Evolutionary conservation across 495 filamentous ascomycete genomes (phyloP), one percentile per base, ranked within the genome.

Genomic region (Penicillium lagena): DNA sequence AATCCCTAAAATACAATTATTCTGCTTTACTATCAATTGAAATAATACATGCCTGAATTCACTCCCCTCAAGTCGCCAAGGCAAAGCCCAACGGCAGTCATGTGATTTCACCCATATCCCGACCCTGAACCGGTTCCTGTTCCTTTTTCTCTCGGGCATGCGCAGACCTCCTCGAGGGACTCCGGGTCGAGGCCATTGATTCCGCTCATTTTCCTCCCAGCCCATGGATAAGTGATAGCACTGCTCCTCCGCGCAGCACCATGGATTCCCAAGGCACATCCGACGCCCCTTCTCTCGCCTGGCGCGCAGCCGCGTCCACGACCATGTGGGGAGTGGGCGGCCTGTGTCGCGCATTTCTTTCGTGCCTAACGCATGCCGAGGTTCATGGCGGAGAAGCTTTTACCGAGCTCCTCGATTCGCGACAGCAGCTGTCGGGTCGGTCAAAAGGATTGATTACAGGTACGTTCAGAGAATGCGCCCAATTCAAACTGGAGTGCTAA

Each of bases 401-500:
- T 47, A 66, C 89, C 10, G 72, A 85, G n/a, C 58, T 89, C 7
- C 65, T 94, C 12, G 88, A 95, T 53, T 73, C 76, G 35, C 76
- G 90, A 41, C 71, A 73, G 51, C 79, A 94, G 64, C 70, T 81
- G 12, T 76, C 82, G 37, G 71, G 72, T 50, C 78, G 91, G 52
- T 68, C 80, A 46, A 79, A 80, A 56, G 91, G 91, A 27, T 72
- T 96, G 48, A 73, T 97, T 47, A 97, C 91, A 55, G 88, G 90
- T 95, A 73, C 45, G 22, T 70, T 54, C 10, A 13, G 30, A 28
- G 13, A 30, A 22, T 22, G 22, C 22, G 32, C 10, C 32, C 32
- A 34, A n/a, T n/a, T 1, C 31, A 9, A n/a, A n/a, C 2, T 1
- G n/a, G 5, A 1, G 9, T 43, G 49, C 56, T 62, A 44, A 62